Evolutionary conservation across 805 yeast species (phyloP), one percentile per base, ranked within the genome.

Genomic region (Danielozyma ontarioensis): DNA sequence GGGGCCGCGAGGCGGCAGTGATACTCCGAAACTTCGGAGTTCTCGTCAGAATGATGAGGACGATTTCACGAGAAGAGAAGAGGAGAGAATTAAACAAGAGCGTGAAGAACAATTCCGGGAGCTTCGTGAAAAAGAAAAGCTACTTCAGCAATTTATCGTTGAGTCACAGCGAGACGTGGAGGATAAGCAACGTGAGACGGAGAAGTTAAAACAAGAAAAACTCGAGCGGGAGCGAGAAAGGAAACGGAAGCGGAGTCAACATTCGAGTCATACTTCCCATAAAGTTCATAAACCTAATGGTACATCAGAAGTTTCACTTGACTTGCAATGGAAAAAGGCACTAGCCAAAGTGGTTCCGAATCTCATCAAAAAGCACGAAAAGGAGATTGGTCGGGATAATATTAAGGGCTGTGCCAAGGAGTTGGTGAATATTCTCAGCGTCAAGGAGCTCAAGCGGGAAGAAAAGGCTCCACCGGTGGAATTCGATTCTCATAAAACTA

Each of bases 311-410:
- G 34, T 29, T 10, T 27, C 41, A 5, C 41, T 42, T 2, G 67
- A 59, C 24, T 40, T 44, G 10, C 51, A 49, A 31, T 73, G 79
- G 78, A 64, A 59, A 4, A 53, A 50, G 26, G 43, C 64, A 21
- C 76, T 90, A 52, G 97, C 96, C 2, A 59, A 69, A 12, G 67
- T 76, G 45, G 83, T 90, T 8, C 97, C 97, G 7, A 87, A 88
- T 48, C 57, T 83, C 50, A 67, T 89, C 34, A 78, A 78, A 42
- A 76, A 74, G 44, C 76, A 82, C 54, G 81, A 76, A 42, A 52
- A 65, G 2, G 79, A 77, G 34, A 65, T 90, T 15, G 88, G 87
- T 4, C 78, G 76, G 37, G 95, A 83, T 4, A 70, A 76, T 35
- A 50, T 86, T 32, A 90, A 89, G 58, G 71, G 71, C 25, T 82